Evolutionary conservation across 805 yeast genomes (phyloP).

Genomic region (Torulaspora franciscae): DNA sequence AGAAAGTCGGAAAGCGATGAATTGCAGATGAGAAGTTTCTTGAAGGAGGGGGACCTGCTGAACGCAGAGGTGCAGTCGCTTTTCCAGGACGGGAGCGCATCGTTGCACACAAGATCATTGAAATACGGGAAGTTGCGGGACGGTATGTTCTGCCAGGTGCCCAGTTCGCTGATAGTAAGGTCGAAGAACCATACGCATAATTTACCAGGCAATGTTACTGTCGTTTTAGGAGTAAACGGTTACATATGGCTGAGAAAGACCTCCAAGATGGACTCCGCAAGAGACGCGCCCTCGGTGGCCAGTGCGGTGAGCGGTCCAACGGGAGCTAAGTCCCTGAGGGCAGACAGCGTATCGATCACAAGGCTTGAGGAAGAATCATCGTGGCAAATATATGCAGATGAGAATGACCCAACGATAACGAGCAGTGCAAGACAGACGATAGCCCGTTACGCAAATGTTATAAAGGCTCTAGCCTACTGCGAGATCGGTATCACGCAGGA

Average conservation of each 20-base stretch:
- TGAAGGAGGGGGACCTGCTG: constrained; percentile 92
- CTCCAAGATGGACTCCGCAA: constrained; percentile 32
- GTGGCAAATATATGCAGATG: constrained; percentile 91
- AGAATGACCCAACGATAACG: constrained; percentile 66
- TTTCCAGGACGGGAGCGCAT: constrained; percentile 85
- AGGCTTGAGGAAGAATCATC: constrained; percentile 88
- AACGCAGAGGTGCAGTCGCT: constrained; percentile 94
- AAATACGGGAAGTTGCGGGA: constrained; percentile 93
- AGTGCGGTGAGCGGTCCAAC: constrained; percentile 35
- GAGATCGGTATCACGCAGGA: constrained; percentile 85
- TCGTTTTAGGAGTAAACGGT: constrained; percentile 92
- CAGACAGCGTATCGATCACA: constrained; percentile 61
- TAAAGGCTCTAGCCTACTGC: constrained; percentile 73
- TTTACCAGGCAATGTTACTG: constrained; percentile 90
- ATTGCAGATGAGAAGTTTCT: constrained; percentile 86
- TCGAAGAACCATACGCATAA: constrained; percentile 82
- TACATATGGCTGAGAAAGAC: constrained; percentile 87
- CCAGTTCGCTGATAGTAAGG: constrained; percentile 75
- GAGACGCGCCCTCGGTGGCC: constrained; percentile 29
- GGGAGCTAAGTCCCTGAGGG: constrained; percentile 27
- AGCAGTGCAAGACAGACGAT: constrained; percentile 63
- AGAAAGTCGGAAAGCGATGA: constrained; percentile 94
- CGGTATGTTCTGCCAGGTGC: constrained; percentile 77
- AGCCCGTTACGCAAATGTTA: constrained; percentile 77
- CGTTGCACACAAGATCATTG: constrained; percentile 89